Base-by-base conservation (phyloP, 495 filamentous ascomycete species). In the Neurospora sp. region DNA sequence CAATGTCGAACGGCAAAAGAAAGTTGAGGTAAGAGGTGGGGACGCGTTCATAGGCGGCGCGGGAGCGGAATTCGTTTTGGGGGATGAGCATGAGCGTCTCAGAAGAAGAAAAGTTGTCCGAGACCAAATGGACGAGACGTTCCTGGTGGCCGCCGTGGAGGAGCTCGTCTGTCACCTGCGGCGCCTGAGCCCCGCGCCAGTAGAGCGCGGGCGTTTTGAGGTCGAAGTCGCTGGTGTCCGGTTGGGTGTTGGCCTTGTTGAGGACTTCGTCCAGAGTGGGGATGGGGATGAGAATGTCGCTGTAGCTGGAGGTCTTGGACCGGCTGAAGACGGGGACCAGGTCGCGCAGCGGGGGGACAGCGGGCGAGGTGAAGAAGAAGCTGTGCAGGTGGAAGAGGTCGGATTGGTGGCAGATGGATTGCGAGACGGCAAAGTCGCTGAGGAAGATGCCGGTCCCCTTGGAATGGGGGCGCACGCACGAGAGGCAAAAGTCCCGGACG, bases 231-330 rank as follows among this genome's bases (percentile, higher is more conserved):
- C 80, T 37, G 40, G 31, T 61, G 7, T 65, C 80, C 16, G 81
- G 79, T 5, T 83, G 79, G 6, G 77, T 74, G 14, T 75, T 71
- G 0, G 31, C 53, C 14, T 65, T 65, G 22, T 65, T 16, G 27
- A 65, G 48, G 8, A 37, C 39, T 87, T 90, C 90, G 0, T 88
- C 89, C 45, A 88, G 88, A 0, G 89, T 90, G 69, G 91, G 90
- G 2, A 97, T 73, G 87, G 94, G 94, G 71, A 97, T 94, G 10
- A 97, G 80, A n/a, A 98, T 88, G 74, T 91, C 89, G 74, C 82
- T 83, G 79, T 86, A 90, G 69, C 88, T 89, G 40, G 85, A 82
- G 4, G 89, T 85, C 68, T 92, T 91, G 69, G 89, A 90, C 74
- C 92, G 86, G 72, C 90, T 92, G 82, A 95, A 95, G 37, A 95